Evolutionary conservation across 2,329 filamentous ascomycete genomes (phyloP), one percentile per base, ranked within the genome.

Genomic region (Sclerotinia glacialis): DNA sequence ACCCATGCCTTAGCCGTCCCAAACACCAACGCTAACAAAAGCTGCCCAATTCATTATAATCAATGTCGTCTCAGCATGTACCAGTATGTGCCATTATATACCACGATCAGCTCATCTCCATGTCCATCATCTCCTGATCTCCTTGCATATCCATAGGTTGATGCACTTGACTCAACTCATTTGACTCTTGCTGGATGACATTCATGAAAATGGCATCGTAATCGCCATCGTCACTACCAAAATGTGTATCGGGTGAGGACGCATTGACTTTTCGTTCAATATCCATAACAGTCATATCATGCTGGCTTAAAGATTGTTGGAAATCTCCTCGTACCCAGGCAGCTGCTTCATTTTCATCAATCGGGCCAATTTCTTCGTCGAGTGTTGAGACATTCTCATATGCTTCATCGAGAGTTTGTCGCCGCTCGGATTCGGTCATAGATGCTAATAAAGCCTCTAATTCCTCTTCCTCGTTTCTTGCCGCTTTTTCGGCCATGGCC

Each of bases 121-220:
- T 64, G 50, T 67, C 64, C 56, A 67, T 72, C 68, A 71, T 70
- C 69, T 72, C 55, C 5, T 61, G 37, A 37, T 61, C 55, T n/a
- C 34, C 59, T 61, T 55, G 60, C 28, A 63, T 42, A 40, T 53
- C 31, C 31, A 54, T 52, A 23, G 11, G n/a, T 12, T 60, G 54
- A 7, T 34, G 9, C 7, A 23, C n/a, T 42, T 42, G 37, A 54
- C 50, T 69, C 54, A 70, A 68, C 28, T 63, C 68, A 18, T 77
- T 64, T 7, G 52, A 73, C 58, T 82, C 79, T 68, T 82, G 78
- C n/a, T 83, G 80, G 61, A 86, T 77, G 47, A 91, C 75, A 71
- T 91, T 86, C 79, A 86, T 84, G 75, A 97, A 89, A 12, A 88
- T 77, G 56, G 81, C 78, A 69, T 89, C 86, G 72, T 87, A 89